These are phyloP conservation scores for Leishmania tropica DNA, from an alignment of 208 protist genomes.

Conservation along the genomic window DNA sequence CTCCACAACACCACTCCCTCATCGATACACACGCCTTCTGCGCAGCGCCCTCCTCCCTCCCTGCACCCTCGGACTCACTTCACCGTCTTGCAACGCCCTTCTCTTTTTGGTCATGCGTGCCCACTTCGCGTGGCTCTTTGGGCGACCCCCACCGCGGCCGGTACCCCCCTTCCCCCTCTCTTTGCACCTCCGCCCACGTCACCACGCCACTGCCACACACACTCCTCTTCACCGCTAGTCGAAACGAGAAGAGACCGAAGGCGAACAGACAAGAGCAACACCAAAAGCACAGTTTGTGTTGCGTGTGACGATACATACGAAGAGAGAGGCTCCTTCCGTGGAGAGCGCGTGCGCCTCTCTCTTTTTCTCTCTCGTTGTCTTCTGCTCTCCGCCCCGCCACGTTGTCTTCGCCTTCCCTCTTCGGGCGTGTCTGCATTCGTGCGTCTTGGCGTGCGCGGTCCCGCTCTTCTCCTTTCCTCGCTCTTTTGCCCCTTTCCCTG, in stretches of 20 bases:
- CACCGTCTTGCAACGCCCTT: not conserved
- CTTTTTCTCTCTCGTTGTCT: not conserved
- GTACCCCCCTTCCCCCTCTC: not conserved
- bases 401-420: not conserved
- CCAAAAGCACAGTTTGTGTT: not conserved
- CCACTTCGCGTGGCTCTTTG: not conserved
- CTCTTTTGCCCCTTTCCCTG: not conserved
- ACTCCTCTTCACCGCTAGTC: not conserved
- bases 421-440: not conserved
- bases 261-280: not conserved
- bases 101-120: not conserved
- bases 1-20: not conserved
- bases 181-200: not conserved
- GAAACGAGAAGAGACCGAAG: not conserved
- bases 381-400: not conserved
- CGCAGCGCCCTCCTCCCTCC: not conserved
- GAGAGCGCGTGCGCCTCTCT: not conserved
- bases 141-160: not conserved
- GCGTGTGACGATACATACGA: not conserved
- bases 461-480: not conserved
- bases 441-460: too few relatives aligned
- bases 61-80: not conserved
- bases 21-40: not conserved
- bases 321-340: too few relatives aligned
- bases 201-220: not conserved